Evolutionary conservation across 1,284 basidiomycete genomes (phyloP).

Genomic region (Meripilus lineatus): DNA sequence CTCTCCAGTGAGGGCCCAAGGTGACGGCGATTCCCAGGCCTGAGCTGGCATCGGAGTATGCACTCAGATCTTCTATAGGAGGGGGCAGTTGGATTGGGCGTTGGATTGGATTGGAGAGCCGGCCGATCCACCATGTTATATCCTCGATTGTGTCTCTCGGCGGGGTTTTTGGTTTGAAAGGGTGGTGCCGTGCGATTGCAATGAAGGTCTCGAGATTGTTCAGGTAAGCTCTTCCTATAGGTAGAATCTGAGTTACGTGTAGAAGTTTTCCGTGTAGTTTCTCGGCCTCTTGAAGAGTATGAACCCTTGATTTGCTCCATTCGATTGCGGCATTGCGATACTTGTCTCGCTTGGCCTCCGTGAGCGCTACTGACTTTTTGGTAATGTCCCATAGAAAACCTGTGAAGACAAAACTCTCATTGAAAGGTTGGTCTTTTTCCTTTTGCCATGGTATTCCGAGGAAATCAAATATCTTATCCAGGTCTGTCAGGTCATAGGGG

Average conservation of each 20-base stretch:
- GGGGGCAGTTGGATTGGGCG: slow-evolving; percentile 26
- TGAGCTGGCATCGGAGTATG: slow-evolving; percentile 42
- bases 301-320: slow-evolving; percentile 2
- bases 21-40: slow-evolving; percentile 26
- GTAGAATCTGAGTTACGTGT: slow-evolving; percentile 35
- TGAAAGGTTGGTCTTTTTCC: background rate
- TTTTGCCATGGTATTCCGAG: slow-evolving; percentile 2
- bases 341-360: background rate
- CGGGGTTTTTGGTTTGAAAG: slow-evolving; percentile 24
- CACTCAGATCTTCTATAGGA: slow-evolving; percentile 22
- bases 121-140: slow-evolving; percentile 33
- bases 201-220: slow-evolving; percentile 33
- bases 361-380: background rate
- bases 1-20: slow-evolving; percentile 17
- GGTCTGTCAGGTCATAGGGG: background rate
- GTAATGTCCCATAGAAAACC: background rate
- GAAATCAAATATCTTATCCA: background rate
- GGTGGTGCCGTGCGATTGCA: slow-evolving; percentile 14
- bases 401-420: too few relatives aligned
- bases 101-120: slow-evolving; percentile 15
- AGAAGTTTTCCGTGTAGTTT: slow-evolving; percentile 21
- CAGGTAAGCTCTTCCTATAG: slow-evolving; percentile 40
- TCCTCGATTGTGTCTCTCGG: slow-evolving; percentile 19
- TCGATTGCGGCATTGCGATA: background rate
- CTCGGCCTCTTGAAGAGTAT: slow-evolving; percentile 14